Base-by-base conservation (phyloP, 768 basidiomycete genomes). In the Tylopilus sp. region DNA sequence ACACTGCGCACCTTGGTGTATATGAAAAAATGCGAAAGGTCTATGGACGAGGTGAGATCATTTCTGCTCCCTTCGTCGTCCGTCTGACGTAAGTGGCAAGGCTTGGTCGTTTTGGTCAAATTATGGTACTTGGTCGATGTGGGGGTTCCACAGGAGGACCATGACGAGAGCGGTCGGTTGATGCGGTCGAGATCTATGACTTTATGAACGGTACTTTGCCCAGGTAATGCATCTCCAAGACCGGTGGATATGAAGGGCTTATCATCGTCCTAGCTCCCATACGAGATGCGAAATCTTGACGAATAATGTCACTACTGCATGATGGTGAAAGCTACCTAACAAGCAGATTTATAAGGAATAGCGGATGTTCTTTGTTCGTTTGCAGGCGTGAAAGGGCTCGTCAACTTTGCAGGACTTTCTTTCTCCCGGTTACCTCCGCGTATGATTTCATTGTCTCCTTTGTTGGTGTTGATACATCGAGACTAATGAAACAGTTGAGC, bases 41-140 rank as follows among this genome's bases (percentile, higher is more conserved):
- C 1, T 64, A 64, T 25, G 64, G 57, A 30, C 52, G 37, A 53
- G 44, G 65, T 67, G 29, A 11, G 26, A 24, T 22, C 12, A 2
- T 7, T 30, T 21, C 4, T 16, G 13, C 11, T 21, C 14, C n/a
- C n/a, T 16, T 19, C 1, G 3, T n/a, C 33, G 6, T 38, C 2
- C 9, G 21, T 16, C 13, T 64, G 31, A 55, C 47, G 6, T 17
- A 13, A 21, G 2, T n/a, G 17, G 3, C 11, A 33, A 64, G 63
- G 38, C 4, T 44, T 64, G 49, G 34, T 54, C 13, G 3, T 55
- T 14, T 41, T 58, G 43, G 40, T 64, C 30, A 57, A 29, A 28
- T 24, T 55, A 5, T 65, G 62, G 64, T 65, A 61, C 54, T 24
- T 45, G 49, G 49, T 43, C 42, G 51, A 61, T 33, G n/a, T 16